Base-by-base conservation (phyloP, 148 eudicot species). In the Rhododendron mucronatum region DNA sequence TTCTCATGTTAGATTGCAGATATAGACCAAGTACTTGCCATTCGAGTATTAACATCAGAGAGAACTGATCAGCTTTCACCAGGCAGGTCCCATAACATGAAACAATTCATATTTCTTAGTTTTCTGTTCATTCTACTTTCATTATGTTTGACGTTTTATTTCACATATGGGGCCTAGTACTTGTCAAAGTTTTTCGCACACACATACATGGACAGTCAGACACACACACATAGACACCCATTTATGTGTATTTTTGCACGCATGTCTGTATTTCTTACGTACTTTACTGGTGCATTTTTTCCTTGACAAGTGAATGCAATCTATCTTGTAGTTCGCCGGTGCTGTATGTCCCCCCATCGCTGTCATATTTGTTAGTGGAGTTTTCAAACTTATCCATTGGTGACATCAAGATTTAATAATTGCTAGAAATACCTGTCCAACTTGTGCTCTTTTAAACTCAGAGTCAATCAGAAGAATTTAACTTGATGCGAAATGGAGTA, bases 1-100 rank as follows among this genome's bases (percentile, higher is more conserved):
- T 87, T 74, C 86, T 86, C 28, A 86, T 89, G 88, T 82, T 91
- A 97, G 99, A 93, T 97, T 91, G 93, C 99, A 92, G 99, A 97
- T 88, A 85, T 93, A 76, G 88, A 89, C 82, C 94, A 95, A 90
- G 91, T 88, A 85, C 98, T 95, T 88, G 98, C 98, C 75, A 92
- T 95, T 91, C 94, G 53, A 87, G 88, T 94, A 85, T 86, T 97
- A 81, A 95, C 95, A 83, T 94, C 99, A 55, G 93, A 91, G 73
- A 96, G 99, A 89, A 85, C 82, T 67, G 85, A 89, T 89, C 91
- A 89, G 86, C 94, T 95, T 91, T 89, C 95, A 86, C 98, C 99
- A 83, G 99, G 99, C 91, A 93, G 71, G 89, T 77, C 82, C 85
- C 63, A 18, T 77, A 77, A 48, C 75, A 48, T 80, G 59, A 85